phyloP scores from a whole-genome alignment of 2,329 filamentous ascomycete genomes.

The Talaromyces sp. region DNA sequence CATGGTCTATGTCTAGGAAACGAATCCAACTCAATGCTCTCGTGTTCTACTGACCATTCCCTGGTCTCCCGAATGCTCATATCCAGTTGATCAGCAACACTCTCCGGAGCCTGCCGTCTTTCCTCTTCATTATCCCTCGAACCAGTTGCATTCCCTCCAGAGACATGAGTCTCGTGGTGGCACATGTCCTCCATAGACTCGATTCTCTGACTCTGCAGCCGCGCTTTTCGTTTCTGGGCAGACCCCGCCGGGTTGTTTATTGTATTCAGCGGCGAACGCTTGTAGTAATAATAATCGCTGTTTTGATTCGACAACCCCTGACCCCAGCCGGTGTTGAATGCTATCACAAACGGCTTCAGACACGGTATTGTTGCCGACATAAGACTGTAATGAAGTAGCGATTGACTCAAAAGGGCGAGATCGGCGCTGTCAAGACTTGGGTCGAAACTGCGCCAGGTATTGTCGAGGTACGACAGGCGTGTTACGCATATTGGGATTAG shows the following conservation, averaged over 20 bases:
- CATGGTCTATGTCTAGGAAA: background rate
- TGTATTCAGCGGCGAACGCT: conserved; percentile 6
- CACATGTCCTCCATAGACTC: background rate
- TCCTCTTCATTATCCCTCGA: background rate
- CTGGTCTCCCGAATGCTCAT: conserved; percentile 16
- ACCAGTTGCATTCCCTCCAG: background rate
- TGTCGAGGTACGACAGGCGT: background rate
- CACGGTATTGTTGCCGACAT: conserved; percentile 38
- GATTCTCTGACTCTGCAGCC: background rate
- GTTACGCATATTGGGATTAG: background rate
- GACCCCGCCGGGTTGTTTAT: conserved; percentile 7
- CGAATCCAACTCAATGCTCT: conserved; percentile 2
- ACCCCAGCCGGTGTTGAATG: conserved; percentile 35
- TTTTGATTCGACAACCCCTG: conserved; percentile 9
- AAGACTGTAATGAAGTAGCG: conserved; percentile 36
- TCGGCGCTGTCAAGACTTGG: conserved; percentile 25
- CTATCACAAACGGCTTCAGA: conserved; percentile 35
- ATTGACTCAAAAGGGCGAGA: conserved; percentile 29
- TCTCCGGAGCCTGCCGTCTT: background rate
- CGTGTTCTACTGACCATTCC: conserved; percentile 13
- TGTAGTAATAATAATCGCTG: conserved; percentile 6
- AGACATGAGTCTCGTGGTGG: background rate
- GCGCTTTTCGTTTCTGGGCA: conserved; percentile 4
- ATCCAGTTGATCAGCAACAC: conserved; percentile 12
- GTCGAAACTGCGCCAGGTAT: conserved; percentile 18